phyloP scores from a whole-genome alignment of 2,329 filamentous ascomycete species.

The Ampelomyces quisqualis region DNA sequence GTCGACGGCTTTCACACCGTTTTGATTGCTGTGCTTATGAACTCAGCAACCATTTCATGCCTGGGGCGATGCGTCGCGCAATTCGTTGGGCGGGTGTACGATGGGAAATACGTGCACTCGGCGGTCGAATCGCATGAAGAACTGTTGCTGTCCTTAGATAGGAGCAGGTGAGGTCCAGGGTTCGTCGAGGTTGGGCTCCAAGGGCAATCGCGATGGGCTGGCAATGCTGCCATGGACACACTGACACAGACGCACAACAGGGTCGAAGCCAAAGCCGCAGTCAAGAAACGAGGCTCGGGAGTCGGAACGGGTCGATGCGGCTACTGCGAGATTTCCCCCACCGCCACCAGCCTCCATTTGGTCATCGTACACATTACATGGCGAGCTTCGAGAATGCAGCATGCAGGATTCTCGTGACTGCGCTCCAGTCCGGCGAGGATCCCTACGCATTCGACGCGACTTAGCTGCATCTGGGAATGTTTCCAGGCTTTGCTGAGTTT shows the following conservation, averaged over 20 bases:
- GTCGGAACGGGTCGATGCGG: background rate
- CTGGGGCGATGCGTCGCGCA: background rate
- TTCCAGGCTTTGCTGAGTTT: too few species aligned
- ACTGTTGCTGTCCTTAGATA: background rate
- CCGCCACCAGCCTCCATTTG: background rate
- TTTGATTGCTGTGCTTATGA: conserved; percentile 1
- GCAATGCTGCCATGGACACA: background rate
- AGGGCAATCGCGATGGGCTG: background rate
- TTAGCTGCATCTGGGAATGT: too few species aligned
- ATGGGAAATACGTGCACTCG: background rate
- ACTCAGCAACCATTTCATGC: background rate
- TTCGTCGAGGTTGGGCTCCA: background rate
- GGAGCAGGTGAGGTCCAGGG: background rate
- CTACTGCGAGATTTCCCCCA: background rate
- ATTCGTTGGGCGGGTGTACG: background rate
- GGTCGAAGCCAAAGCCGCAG: background rate
- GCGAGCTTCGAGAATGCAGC: background rate
- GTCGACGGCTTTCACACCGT: conserved; percentile 5
- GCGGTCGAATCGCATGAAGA: background rate
- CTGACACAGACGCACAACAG: background rate
- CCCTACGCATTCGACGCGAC: too few species aligned
- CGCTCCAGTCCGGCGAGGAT: background rate
- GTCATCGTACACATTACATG: background rate
- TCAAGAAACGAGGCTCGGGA: background rate
- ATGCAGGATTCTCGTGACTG: background rate